phyloP scores from a whole-genome alignment of 768 basidiomycete species.

The Lactifluus hygrophoroides region DNA sequence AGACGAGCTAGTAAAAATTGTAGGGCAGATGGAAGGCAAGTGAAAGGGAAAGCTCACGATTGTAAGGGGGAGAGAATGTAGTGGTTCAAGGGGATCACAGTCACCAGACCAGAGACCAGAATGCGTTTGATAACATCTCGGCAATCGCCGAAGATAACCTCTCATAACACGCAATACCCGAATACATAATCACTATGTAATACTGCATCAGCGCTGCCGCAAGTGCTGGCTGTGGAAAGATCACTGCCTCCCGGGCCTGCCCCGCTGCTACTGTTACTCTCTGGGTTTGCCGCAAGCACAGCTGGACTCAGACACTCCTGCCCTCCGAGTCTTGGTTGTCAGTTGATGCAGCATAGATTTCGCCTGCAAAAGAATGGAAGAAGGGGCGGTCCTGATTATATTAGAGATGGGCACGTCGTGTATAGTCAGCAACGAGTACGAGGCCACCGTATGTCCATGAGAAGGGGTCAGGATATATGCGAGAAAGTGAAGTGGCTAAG shows the following conservation, averaged over 20 bases:
- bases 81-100: background rate
- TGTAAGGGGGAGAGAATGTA: background rate
- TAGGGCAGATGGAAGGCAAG: background rate
- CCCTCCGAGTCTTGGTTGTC: background rate
- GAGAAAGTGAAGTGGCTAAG: conserved; percentile 66
- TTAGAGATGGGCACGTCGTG: conserved; percentile 47
- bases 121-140: background rate
- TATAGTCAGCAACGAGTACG: conserved; percentile 56
- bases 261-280: conserved; percentile 28
- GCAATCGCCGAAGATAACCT: conserved; percentile 6
- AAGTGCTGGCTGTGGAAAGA: conserved; percentile 70
- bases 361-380: conserved; percentile 89
- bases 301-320: conserved; percentile 73
- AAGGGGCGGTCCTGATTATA: conserved; percentile 79
- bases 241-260: conserved; percentile 51
- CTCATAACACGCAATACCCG: background rate
- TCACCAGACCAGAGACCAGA: no score
- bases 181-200: no score
- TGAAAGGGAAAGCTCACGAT: background rate
- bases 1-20: background rate
- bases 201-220: conserved; percentile 77
- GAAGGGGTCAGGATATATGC: conserved; percentile 74
- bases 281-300: conserved; percentile 28
- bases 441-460: conserved; percentile 85
- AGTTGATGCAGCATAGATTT: conserved; percentile 27